Evolutionary conservation across 2,329 filamentous ascomycete species (phyloP).

Genomic region (Calonectria hawksworthii): DNA sequence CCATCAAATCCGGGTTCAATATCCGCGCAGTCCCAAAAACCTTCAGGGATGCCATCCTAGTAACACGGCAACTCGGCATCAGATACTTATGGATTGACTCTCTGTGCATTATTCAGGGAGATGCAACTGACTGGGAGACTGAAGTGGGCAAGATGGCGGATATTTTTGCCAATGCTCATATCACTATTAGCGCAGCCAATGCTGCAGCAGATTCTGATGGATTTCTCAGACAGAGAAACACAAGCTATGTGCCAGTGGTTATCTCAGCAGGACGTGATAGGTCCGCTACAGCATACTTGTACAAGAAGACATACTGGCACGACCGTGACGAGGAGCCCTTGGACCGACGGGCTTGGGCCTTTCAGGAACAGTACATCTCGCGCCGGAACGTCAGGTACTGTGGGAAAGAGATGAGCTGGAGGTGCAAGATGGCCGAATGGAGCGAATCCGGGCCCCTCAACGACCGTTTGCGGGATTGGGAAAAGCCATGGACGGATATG

Average conservation of each 20-base stretch:
- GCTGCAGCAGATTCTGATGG: neutral
- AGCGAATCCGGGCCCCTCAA: neutral
- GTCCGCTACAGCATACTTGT: neutral
- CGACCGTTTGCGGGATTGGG: slow-evolving; percentile 11
- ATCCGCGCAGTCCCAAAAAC: slow-evolving; percentile 3
- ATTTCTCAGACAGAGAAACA: neutral
- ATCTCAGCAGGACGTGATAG: neutral
- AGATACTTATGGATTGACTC: slow-evolving; percentile 17
- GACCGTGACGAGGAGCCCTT: slow-evolving; percentile 4
- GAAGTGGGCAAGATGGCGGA: slow-evolving; percentile 14
- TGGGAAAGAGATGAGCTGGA: slow-evolving; percentile 11
- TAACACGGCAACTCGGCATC: slow-evolving; percentile 13
- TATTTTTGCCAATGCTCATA: slow-evolving; percentile 9
- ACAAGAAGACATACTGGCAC: slow-evolving; percentile 12
- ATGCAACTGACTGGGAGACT: slow-evolving; percentile 9
- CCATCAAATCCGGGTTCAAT: slow-evolving; percentile 3
- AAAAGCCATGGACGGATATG: slow-evolving; percentile 9
- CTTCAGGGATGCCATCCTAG: slow-evolving; percentile 12
- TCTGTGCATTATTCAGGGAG: slow-evolving; percentile 14
- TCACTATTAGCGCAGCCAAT: slow-evolving; percentile 13
- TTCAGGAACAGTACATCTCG: slow-evolving; percentile 20
- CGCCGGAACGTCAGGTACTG: slow-evolving; percentile 13
- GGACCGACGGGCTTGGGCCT: slow-evolving; percentile 3
- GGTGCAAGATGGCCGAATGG: slow-evolving; percentile 13
- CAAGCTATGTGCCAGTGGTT: neutral